Base-by-base conservation (phyloP, 2,329 filamentous ascomycete species). In the Chaetomium sp. region DNA sequence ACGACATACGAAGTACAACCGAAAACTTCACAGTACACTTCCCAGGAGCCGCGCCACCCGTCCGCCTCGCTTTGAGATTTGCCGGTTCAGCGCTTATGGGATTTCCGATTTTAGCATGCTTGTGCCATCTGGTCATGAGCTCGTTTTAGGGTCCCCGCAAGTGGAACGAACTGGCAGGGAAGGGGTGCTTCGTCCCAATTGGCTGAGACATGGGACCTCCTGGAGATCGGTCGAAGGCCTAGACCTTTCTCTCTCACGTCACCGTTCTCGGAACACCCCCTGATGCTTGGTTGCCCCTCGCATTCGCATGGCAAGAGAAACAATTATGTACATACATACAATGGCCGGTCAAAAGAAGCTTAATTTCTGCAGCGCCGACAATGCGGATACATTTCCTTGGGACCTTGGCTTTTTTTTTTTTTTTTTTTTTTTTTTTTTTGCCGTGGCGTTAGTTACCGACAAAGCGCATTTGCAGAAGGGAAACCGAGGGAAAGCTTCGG, bases 31-130 rank as follows among this genome's bases (percentile, higher is more conserved):
- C n/a, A n/a, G n/a, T n/a, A n/a, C n/a, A n/a, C n/a, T n/a, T n/a
- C n/a, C n/a, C 27, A 47, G 50, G 45, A 51, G 55, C 19, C 42
- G 54, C 42, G 31, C 59, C 62, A 51, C n/a, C 54, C 13, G 50
- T 49, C 35, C 53, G 51, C 63, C 53, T 57, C 53, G 53, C 29
- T 42, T 42, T 63, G 57, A 54, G 53, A 59, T 61, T 65, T 65
- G 59, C 64, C 64, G 63, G 65, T 68, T 45, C 42, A 55, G 60
- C 54, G 53, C 33, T 49, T 55, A 68, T 68, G 66, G 66, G 62
- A 66, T 68, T 66, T 66, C 66, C 62, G 51, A 63, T 60, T 66
- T 55, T 54, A 65, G 64, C 58, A 66, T 64, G 60, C 55, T 33
- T 50, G 65, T 62, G 47, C 35, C 33, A 55, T 57, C 63, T 60